A percentile compares a stretch with the other conserved stretches of the same genome.
These are phyloP conservation scores for Sutorius australiensis DNA, from an alignment of 768 basidiomycete species.

Conservation along the genomic window DNA sequence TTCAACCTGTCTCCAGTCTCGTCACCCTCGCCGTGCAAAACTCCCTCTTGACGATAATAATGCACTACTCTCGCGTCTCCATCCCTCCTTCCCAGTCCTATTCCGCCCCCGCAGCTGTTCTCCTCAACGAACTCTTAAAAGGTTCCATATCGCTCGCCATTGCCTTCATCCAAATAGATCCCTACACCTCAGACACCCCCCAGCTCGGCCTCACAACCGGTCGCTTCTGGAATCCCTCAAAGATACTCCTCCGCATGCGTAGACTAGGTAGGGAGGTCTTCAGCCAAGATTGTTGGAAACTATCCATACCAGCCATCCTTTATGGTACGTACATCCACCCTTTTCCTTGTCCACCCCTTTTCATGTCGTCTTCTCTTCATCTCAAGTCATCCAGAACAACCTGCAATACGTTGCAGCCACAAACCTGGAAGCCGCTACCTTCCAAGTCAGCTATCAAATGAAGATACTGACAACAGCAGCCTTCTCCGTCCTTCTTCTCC, in stretches of 20 bases:
- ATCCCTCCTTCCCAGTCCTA: slow-evolving; percentile 73
- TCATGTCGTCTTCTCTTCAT: slow-evolving; percentile 4
- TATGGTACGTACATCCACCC: slow-evolving; percentile 50
- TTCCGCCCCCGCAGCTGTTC: slow-evolving; percentile 90
- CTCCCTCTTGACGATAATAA: slow-evolving; percentile 84
- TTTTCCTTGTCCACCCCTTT: neutral
- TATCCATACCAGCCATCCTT: slow-evolving; percentile 94
- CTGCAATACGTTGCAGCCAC: slow-evolving; percentile 92
- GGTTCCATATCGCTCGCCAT: slow-evolving; percentile 82
- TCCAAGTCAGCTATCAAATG: slow-evolving; percentile 97
- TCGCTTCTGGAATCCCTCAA: slow-evolving; percentile 36
- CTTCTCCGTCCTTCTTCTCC: slow-evolving; percentile 79
- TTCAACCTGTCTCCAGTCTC: slow-evolving; percentile 42
- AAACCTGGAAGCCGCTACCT: slow-evolving; percentile 92
- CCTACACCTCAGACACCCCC: slow-evolving; percentile 27
- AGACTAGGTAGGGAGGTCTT: slow-evolving; percentile 68
- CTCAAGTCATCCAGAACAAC: slow-evolving; percentile 84
- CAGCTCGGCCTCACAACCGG: slow-evolving; percentile 30
- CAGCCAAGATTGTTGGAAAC: slow-evolving; percentile 92
- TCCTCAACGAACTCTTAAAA: slow-evolving; percentile 93
- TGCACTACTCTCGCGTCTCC: slow-evolving; percentile 93
- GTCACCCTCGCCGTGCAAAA: slow-evolving; percentile 91
- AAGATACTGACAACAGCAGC: slow-evolving; percentile 93
- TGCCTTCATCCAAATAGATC: slow-evolving; percentile 66
- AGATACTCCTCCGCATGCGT: slow-evolving; percentile 45